A percentile compares a stretch with the other conserved stretches of the same genome.
Evolutionary conservation across 495 filamentous ascomycete genomes (phyloP).

Genomic region (Neurospora tetraspora): DNA sequence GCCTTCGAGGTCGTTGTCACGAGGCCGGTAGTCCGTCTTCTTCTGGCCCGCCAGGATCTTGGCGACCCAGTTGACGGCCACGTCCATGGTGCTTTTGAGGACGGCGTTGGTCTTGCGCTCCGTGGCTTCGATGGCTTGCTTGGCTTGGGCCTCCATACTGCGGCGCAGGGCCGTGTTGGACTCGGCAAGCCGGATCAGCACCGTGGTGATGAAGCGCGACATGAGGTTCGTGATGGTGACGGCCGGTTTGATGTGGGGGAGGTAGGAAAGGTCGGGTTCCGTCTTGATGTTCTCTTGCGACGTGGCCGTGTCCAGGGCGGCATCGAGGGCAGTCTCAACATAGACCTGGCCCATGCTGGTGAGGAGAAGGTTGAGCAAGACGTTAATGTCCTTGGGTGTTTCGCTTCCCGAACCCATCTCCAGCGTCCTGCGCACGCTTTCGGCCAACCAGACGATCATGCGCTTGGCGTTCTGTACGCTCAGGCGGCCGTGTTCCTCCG

Average conservation of each 20-base stretch:
- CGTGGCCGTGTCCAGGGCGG: conserved; percentile 63
- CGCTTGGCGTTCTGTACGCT: conserved; percentile 80
- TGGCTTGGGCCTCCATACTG: conserved; percentile 81
- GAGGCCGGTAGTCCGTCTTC: conserved; percentile 86
- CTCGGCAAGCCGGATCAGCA: conserved; percentile 81
- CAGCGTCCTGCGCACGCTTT: conserved; percentile 85
- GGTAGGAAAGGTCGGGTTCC: conserved; percentile 82
- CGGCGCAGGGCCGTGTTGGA: conserved; percentile 81
- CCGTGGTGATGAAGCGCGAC: conserved; percentile 78
- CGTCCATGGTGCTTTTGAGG: conserved; percentile 78
- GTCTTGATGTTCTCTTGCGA: conserved; percentile 65
- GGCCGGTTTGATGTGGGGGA: conserved; percentile 65
- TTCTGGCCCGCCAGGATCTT: conserved; percentile 72
- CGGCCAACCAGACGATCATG: conserved; percentile 96
- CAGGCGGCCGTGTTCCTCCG: conserved; percentile 76
- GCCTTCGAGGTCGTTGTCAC: conserved; percentile 64
- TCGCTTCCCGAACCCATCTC: conserved; percentile 80
- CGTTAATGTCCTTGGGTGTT: conserved; percentile 88
- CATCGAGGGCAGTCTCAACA: conserved; percentile 86
- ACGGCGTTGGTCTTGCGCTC: conserved; percentile 85
- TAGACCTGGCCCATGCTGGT: conserved; percentile 89
- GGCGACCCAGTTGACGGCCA: conserved; percentile 65
- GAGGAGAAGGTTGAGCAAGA: conserved; percentile 74
- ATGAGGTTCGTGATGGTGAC: conserved; percentile 89
- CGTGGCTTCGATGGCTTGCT: conserved; percentile 58